Base-by-base conservation (phyloP, 2,329 filamentous ascomycete species). In the Aspergillus fumigatiaffinis region DNA sequence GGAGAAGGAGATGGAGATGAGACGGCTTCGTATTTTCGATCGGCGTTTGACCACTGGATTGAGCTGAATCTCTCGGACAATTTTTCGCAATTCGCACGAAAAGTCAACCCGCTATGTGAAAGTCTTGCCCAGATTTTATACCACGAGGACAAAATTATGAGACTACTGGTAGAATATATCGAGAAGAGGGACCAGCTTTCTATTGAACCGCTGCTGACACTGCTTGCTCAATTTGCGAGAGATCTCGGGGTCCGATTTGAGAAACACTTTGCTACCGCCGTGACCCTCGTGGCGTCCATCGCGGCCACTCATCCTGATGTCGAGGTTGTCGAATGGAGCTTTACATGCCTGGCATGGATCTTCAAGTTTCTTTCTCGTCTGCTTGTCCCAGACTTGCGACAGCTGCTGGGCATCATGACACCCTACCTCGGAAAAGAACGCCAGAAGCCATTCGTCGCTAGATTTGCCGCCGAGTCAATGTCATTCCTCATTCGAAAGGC, bases 281-380 rank as follows among this genome's bases (percentile, higher is more conserved):
- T 99, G 57, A 83, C 81, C 54, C 79, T 95, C 54, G 86, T 99
- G 54, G 84, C 90, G 42, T 85, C 86, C 17, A 84, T 97, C 62
- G 92, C 92, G 10, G 87, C 87, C 54, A 89, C 86, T 66, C 86
- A 90, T 53, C 82, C 89, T 56, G 88, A 90, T 68, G 87, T 90
- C 26, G 90, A 92, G 61, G 92, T 95, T n/a, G 90, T 97, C 52
- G 94, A 99, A 77, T 97, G 93, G 92, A 93, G 91, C 52, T 99
- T 99, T 76, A 91, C 88, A 12, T 92, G 91, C 65, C 80, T 99
- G 55, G 92, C 94, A 49, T 99, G 95, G 81, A 81, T 97, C 44
- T 97, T 99, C 84, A 99, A 99, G 72, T 97, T 97, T 70, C 84
- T 99, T 4, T 95, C 92, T 2, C 87, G 91, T 62, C 82, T 97